phyloP scores from a whole-genome alignment of 176 grass and related monocot species.

The Triticum aestivum region IWGSC_CS_RefSeq_v2.1 NC_057812.1:577328466-577328965 shows the following conservation, averaged over 20 bases:
- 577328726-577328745: neutral
- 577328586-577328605: neutral
- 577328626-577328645: neutral
- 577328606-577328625: neutral
- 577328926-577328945: neutral
- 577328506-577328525: slow-evolving; percentile 37
- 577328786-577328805: no score
- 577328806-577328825: no score
- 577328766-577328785: neutral
- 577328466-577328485: slow-evolving; percentile 78
- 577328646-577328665: neutral
- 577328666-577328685: neutral
- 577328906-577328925: neutral
- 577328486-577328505: slow-evolving; percentile 32
- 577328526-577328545: slow-evolving; percentile 39
- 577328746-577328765: neutral
- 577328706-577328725: neutral
- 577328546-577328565: neutral
- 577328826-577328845: no score
- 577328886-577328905: no score
- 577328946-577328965: neutral
- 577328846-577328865: no score
- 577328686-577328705: neutral
- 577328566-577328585: neutral
- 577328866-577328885: no score